Conservation (phyloP, 148 eudicot species). For the Rhododendron vialii region DNA sequence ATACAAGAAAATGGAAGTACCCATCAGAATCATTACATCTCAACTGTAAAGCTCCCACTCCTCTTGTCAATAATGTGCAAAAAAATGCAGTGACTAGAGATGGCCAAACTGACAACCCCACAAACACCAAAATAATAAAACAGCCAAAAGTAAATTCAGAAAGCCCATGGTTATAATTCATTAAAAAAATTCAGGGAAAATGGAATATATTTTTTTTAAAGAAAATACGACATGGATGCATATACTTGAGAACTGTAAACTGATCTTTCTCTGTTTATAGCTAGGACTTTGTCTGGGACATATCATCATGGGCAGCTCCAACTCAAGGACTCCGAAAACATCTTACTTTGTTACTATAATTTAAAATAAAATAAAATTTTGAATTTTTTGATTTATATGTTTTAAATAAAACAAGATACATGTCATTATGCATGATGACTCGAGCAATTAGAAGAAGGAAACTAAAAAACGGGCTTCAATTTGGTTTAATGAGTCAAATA, state of each 20-base stretch:
- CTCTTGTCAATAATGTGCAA: constrained; percentile 13
- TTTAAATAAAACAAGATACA: neutral
- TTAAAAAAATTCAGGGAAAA: constrained; percentile 11
- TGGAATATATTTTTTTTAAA: neutral
- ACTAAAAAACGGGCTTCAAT: too few relatives aligned
- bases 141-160: neutral
- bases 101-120: constrained; percentile 27
- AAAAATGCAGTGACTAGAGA: constrained; percentile 11
- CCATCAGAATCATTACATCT: constrained; percentile 11
- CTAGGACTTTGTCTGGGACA: constrained; percentile 34
- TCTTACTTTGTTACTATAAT: neutral
- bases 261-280: constrained; percentile 13
- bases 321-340: constrained; percentile 10
- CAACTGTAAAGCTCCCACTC: constrained; percentile 12
- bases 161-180: neutral
- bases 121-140: constrained; percentile 6
- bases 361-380: too few relatives aligned
- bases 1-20: constrained; percentile 9
- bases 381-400: too few relatives aligned
- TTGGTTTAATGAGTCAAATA: too few relatives aligned
- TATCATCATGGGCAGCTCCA: constrained; percentile 40
- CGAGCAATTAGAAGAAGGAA: too few relatives aligned
- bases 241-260: constrained; percentile 18
- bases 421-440: neutral
- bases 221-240: constrained; percentile 26